phyloP scores from a whole-genome alignment of 2,329 filamentous ascomycete genomes.

The Whalleya microplaca region DNA sequence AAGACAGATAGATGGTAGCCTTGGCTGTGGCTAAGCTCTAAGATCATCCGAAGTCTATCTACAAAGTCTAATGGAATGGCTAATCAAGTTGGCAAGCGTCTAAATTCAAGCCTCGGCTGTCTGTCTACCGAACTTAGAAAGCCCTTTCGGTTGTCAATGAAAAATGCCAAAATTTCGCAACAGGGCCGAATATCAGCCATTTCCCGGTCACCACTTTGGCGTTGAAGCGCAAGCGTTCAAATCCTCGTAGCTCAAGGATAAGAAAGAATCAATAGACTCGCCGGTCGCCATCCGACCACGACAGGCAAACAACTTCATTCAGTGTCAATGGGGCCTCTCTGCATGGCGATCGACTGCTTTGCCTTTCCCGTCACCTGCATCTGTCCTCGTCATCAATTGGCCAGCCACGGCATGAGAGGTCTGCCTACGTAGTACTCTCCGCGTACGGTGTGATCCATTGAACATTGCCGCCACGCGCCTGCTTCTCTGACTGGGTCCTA shows the following conservation, averaged over 20 bases:
- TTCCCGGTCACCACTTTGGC: background rate
- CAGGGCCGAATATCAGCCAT: background rate
- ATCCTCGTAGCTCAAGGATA: background rate
- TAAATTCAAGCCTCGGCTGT: background rate
- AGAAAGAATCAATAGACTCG: background rate
- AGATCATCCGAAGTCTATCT: background rate
- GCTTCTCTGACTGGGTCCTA: background rate
- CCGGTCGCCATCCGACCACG: background rate
- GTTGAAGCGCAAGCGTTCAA: background rate
- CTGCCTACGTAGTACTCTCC: background rate
- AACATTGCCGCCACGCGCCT: background rate
- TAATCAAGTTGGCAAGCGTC: background rate
- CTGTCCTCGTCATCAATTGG: background rate
- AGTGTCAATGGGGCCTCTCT: background rate
- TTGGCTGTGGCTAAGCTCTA: background rate
- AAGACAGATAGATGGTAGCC: background rate
- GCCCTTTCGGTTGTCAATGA: background rate
- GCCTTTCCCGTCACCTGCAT: background rate
- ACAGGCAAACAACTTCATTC: background rate
- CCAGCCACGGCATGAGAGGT: background rate
- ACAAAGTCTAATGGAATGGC: background rate
- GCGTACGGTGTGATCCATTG: background rate
- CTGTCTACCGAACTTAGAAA: background rate
- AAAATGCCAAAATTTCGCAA: background rate
- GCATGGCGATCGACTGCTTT: background rate